Base-by-base conservation (phyloP, 352 stramenopile genomes). In the Hyphochytrium catenoides region DNA sequence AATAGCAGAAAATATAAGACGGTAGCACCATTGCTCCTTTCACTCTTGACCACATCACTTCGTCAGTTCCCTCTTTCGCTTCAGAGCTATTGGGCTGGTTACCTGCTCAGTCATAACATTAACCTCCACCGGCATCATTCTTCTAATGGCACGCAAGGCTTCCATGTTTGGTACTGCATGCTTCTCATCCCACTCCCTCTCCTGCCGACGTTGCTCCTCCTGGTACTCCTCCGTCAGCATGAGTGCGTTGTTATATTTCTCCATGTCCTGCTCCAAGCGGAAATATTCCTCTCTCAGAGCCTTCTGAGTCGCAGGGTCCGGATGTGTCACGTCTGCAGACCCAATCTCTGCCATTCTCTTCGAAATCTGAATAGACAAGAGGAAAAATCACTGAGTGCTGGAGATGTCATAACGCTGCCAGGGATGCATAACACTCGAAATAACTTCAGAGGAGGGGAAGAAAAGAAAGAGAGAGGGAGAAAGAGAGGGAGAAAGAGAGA, bases 191-290 rank as follows among this genome's bases (percentile, higher is more conserved):
- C 77, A 92, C 40, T 90, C 67, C 22, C 60, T 62, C 40, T 92
- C 77, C 34, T 82, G 75, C 40, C 70, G 47, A n/a, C 74, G 65
- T 54, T 88, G 61, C 56, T 92, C 72, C 9, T 70, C 70, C 4
- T 73, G 63, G 32, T 88, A 90, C 48, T 92, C 77, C 38, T 92
- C 77, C 30, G 74, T 84, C n/a, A 89, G 40, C 56, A 87, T 77
- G 26, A 92, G 44, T 16, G 77, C 77, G 23, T 58, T 81, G 44
- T 85, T 90, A 51, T 89, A 90, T 47, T 88, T 86, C 46, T 91
- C 74, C 74, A 91, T 89, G 43, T 91, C 74, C 47, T 87, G 73
- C 46, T 91, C 76, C 15, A 91, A 52, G 39, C 63, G 67, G 51
- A 79, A 90, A 52, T 91, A 89, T 44, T 91, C 76, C 65, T 91